Evolutionary conservation across 1,139 yeast species (phyloP).

Genomic region (Wickerhamiella infanticola): DNA sequence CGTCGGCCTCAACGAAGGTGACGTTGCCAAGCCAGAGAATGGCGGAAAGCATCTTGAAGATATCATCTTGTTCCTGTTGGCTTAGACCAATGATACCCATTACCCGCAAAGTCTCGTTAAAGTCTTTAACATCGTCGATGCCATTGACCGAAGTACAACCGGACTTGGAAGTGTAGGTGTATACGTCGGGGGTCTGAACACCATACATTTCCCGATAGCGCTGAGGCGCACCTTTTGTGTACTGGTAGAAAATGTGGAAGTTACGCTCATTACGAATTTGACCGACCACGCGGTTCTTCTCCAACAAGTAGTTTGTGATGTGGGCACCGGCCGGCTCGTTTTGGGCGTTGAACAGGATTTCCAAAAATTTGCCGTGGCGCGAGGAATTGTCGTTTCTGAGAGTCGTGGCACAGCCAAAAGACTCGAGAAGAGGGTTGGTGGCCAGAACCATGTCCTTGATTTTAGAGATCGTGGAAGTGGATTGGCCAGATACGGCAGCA

Average conservation of each 20-base stretch:
- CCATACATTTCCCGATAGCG: conserved; percentile 73
- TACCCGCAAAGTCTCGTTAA: conserved; percentile 64
- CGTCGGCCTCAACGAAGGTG: conserved; percentile 63
- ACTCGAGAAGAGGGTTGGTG: conserved; percentile 88
- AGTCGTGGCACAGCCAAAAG: conserved; percentile 98
- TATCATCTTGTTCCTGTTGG: conserved; percentile 74
- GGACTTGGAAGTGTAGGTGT: conserved; percentile 74
- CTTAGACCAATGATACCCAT: conserved; percentile 77
- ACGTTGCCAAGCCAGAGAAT: conserved; percentile 92
- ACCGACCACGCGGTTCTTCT: conserved; percentile 88
- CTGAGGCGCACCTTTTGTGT: conserved; percentile 81
- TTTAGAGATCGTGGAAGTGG: conserved; percentile 50
- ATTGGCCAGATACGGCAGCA: conserved; percentile 62
- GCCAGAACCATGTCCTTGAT: conserved; percentile 97
- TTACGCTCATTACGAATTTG: conserved; percentile 88
- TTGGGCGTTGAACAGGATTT: conserved; percentile 67
- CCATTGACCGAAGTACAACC: conserved; percentile 78
- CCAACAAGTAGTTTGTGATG: conserved; percentile 85
- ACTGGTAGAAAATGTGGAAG: conserved; percentile 93
- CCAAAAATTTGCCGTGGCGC: conserved; percentile 93
- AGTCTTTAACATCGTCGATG: conserved; percentile 69
- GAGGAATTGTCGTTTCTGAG: conserved; percentile 91
- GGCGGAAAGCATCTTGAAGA: conserved; percentile 71
- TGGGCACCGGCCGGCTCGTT: conserved; percentile 92
- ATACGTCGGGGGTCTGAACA: conserved; percentile 85